Base-by-base conservation (phyloP, 2,329 filamentous ascomycete species). In the Fusarium zealandicum region DNA sequence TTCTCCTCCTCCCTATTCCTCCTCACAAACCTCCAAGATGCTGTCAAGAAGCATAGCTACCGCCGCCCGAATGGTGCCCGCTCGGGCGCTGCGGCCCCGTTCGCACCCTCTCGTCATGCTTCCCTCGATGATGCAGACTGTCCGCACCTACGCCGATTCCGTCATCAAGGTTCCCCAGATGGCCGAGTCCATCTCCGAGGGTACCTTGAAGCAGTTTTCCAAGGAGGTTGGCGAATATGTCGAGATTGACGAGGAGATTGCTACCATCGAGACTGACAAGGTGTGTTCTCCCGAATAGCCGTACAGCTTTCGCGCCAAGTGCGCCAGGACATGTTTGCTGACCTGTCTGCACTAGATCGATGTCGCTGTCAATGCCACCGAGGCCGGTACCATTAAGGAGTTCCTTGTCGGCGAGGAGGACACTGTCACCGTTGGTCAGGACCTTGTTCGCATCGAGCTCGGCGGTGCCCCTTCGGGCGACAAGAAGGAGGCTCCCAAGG, bases 251-350 rank as follows among this genome's bases (percentile, higher is more conserved):
- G 95, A 98, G 78, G 95, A 99, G 75, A 93, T 99, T 74, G 95
- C 95, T 27, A 97, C 93, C 42, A 99, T 99, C 71, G 95, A 99
- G 78, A 99, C 95, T 12, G 95, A 99, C 83, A 99, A 99, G 87
- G 91, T 92, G 79, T 59, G 41, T 39, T 43, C 31, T 25, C 31
- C 30, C 37, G 32, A 16, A 20, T 20, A 33, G 25, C 17, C 28
- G 37, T 18, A 33, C 30, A 16, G 46, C 28, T 38, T 30, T 45
- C 20, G 28, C 35, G 42, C 50, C n/a, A n/a, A n/a, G 17, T 16
- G 27, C 27, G n/a, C 11, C 28, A 16, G 16, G 14, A 39, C 25
- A n/a, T 40, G 25, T 20, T 41, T 32, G 38, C 42, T 64, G 47
- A 64, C 45, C 16, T 39, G 28, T 38, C 20, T n/a, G n/a, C 28